Percentiles rank a stretch among this genome's conserved stretches.
Conservation (phyloP, 2,329 filamentous ascomycete species). For the Cladorrhinum sp. region DNA sequence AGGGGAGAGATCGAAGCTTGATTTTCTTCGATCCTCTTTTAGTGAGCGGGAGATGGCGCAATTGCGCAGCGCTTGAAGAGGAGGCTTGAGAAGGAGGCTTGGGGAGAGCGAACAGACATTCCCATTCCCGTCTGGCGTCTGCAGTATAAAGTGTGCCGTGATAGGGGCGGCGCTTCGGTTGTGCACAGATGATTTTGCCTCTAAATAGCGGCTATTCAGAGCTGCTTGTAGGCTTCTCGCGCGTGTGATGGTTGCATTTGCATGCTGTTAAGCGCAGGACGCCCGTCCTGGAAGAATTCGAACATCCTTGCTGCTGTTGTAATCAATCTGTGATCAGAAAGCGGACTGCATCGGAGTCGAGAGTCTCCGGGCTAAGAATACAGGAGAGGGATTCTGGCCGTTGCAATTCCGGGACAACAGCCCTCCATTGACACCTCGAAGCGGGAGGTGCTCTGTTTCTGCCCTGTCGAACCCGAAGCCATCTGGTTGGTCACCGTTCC, state of each 20-base stretch:
- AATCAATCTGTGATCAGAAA: slow-evolving; percentile 2
- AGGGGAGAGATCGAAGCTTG: background rate
- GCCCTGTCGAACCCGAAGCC: slow-evolving; percentile 8
- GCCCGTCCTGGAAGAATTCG: background rate
- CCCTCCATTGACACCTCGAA: background rate
- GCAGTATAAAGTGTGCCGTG: background rate
- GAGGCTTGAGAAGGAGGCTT: too few relatives aligned
- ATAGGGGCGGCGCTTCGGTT: background rate
- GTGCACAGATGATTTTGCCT: slow-evolving; percentile 1
- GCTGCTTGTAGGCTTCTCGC: slow-evolving; percentile 3
- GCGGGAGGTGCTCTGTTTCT: background rate
- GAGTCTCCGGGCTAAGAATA: slow-evolving; percentile 7
- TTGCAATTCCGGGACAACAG: background rate
- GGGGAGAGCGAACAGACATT: too few relatives aligned
- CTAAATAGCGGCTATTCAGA: background rate
- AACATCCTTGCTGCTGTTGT: background rate
- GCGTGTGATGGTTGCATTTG: slow-evolving; percentile 10
- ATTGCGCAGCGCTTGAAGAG: slow-evolving; percentile 1
- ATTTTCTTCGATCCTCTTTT: slow-evolving; percentile 3
- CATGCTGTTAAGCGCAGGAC: slow-evolving; percentile 14
- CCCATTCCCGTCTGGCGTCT: background rate
- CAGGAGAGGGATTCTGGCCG: background rate
- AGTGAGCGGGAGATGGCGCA: slow-evolving; percentile 6
- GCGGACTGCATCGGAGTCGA: slow-evolving; percentile 4
- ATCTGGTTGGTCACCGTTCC: slow-evolving; percentile 13